Conservation (phyloP, 306 rosid genomes). For the Cotoneaster glaucophyllus region DNA sequence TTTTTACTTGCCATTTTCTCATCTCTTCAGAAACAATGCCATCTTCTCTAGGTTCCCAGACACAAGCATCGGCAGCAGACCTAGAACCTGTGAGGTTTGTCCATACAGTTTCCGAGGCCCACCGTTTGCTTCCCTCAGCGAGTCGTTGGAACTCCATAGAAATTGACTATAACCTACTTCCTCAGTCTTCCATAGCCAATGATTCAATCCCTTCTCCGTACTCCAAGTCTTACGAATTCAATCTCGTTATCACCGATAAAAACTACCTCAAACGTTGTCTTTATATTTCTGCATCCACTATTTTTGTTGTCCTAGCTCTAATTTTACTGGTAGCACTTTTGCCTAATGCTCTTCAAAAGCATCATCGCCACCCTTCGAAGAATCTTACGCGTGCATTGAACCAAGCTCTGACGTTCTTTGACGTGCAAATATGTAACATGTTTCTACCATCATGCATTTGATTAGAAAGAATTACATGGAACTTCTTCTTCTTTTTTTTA, state of each 20-base stretch:
- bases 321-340: slow-evolving; percentile 35
- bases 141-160: slow-evolving; percentile 48
- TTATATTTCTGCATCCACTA: slow-evolving; percentile 21
- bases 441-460: neutral
- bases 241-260: slow-evolving; percentile 47
- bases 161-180: slow-evolving; percentile 27
- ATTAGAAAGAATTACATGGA: neutral
- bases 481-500: neutral
- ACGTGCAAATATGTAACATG: slow-evolving; percentile 68
- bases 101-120: slow-evolving; percentile 45
- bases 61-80: slow-evolving; percentile 16
- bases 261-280: slow-evolving; percentile 33
- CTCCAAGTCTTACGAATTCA: slow-evolving; percentile 48
- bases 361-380: slow-evolving; percentile 33
- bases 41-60: neutral
- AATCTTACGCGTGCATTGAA: slow-evolving; percentile 54
- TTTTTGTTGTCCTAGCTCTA: slow-evolving; percentile 31
- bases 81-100: slow-evolving; percentile 24
- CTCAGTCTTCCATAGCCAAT: slow-evolving; percentile 34
- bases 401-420: slow-evolving; percentile 67
- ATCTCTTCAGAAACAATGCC: neutral
- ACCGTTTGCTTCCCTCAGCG: slow-evolving; percentile 53
- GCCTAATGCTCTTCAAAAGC: slow-evolving; percentile 21
- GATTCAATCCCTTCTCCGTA: slow-evolving; percentile 44
- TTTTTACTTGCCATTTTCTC: neutral